A percentile compares a stretch with the other conserved stretches of the same genome.
phyloP scores from a whole-genome alignment of 2,329 filamentous ascomycete genomes.

The Exophiala viscosa region DNA sequence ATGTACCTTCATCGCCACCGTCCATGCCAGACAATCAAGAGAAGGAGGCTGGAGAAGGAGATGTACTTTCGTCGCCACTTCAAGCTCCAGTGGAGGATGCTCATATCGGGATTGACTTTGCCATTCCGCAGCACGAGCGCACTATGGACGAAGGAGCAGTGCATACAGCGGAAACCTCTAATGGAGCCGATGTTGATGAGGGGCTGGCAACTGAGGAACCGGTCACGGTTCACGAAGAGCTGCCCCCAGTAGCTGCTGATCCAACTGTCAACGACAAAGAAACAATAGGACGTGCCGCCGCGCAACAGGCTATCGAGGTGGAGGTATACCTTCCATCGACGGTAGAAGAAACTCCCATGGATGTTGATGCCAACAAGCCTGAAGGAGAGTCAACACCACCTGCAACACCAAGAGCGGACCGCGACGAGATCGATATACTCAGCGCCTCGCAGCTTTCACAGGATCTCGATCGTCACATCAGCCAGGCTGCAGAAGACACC shows the following conservation, averaged over 20 bases:
- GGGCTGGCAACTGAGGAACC: not conserved
- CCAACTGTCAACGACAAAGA: too few species aligned
- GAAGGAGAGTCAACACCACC: not conserved
- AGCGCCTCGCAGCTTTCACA: constrained; percentile 45
- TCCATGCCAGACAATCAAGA: constrained; percentile 21
- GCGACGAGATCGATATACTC: constrained; percentile 43
- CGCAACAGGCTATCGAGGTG: not conserved
- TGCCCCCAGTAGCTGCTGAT: not conserved
- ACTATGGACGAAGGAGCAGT: not conserved
- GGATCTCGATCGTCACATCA: constrained; percentile 35
- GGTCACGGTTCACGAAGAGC: not conserved
- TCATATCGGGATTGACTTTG: constrained; percentile 11
- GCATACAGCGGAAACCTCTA: not conserved
- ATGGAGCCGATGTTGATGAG: not conserved
- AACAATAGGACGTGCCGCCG: too few species aligned
- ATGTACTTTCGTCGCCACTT: constrained; percentile 20
- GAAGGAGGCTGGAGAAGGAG: not conserved
- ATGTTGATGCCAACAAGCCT: not conserved
- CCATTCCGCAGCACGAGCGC: constrained; percentile 2
- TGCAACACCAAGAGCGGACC: constrained; percentile 25
- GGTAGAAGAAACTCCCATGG: not conserved
- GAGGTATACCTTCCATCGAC: not conserved
- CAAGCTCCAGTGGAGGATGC: constrained; percentile 10
- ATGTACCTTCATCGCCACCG: constrained; percentile 29
- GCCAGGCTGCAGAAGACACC: constrained; percentile 4